Percentiles rank a stretch among this genome's conserved stretches.
phyloP scores from a whole-genome alignment of 495 filamentous ascomycete species.

The Peziza echinospora region DNA sequence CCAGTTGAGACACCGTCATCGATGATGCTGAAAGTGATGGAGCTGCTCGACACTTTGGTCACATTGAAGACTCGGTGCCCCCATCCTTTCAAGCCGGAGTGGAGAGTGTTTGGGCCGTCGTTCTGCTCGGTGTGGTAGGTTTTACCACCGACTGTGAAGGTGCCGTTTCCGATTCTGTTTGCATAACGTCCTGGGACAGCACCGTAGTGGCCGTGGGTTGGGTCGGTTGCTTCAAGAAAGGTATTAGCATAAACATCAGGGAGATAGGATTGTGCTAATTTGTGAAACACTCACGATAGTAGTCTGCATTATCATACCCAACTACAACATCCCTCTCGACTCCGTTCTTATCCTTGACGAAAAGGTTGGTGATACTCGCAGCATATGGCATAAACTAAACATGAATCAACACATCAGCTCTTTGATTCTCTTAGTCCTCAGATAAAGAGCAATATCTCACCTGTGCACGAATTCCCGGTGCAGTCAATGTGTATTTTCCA shows the following conservation, averaged over 20 bases:
- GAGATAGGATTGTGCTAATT: no score
- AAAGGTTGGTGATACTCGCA: conserved; percentile 35
- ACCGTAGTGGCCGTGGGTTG: conserved; percentile 30
- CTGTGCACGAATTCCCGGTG: conserved; percentile 31
- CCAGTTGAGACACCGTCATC: conserved; percentile 43
- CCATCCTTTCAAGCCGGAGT: conserved; percentile 40
- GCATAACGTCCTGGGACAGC: conserved; percentile 33
- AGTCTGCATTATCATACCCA: conserved; percentile 29
- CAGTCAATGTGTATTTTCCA: conserved; percentile 28
- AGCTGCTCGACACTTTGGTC: conserved; percentile 36
- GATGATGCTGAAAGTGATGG: conserved; percentile 57
- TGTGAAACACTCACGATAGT: conserved; percentile 27
- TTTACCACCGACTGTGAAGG: conserved; percentile 30
- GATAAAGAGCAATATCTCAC: neutral
- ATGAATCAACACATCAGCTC: conserved; percentile 1
- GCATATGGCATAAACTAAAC: conserved; percentile 34
- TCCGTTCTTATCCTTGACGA: conserved; percentile 34
- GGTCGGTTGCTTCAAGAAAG: conserved; percentile 8
- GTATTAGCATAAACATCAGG: neutral
- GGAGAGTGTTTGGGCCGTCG: conserved; percentile 36
- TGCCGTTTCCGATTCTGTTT: conserved; percentile 33
- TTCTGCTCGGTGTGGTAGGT: conserved; percentile 30
- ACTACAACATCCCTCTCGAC: conserved; percentile 32
- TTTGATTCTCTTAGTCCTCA: neutral
- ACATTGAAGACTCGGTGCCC: conserved; percentile 32